Evolutionary conservation across 768 basidiomycete species (phyloP).

Genomic region (Tylopilus vinaceipallidus): DNA sequence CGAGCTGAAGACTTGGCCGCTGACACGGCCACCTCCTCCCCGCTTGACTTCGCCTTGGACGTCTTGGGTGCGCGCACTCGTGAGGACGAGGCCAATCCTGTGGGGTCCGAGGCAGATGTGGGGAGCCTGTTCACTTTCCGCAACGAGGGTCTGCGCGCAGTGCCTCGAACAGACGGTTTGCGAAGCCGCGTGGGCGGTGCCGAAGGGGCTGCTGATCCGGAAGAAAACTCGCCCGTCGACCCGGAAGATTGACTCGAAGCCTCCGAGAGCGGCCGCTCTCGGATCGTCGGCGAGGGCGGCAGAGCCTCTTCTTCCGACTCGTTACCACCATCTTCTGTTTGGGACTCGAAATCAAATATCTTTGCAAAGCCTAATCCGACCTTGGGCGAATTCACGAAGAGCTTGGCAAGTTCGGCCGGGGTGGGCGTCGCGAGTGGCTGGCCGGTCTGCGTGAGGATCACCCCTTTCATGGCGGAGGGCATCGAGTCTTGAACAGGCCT

Average conservation of each 20-base stretch:
- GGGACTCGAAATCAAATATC: slow-evolving; percentile 64
- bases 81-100: slow-evolving; percentile 27
- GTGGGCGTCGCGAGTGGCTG: slow-evolving; percentile 70
- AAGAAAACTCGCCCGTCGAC: slow-evolving; percentile 25
- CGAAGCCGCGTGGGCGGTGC: slow-evolving; percentile 50
- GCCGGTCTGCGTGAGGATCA: slow-evolving; percentile 77
- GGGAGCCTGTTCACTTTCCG: slow-evolving; percentile 27
- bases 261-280: slow-evolving; percentile 37
- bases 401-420: slow-evolving; percentile 59
- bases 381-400: slow-evolving; percentile 68
- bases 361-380: slow-evolving; percentile 74
- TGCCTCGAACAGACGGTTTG: slow-evolving; percentile 53
- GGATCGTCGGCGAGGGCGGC: slow-evolving; percentile 49
- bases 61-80: slow-evolving; percentile 16
- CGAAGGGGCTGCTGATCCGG: slow-evolving; percentile 12
- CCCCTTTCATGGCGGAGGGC: slow-evolving; percentile 70
- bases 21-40: background rate
- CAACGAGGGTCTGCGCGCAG: slow-evolving; percentile 31
- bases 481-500: slow-evolving; percentile 27
- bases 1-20: slow-evolving; percentile 19
- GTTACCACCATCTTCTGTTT: slow-evolving; percentile 29
- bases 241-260: slow-evolving; percentile 25
- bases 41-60: slow-evolving; percentile 9
- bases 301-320: slow-evolving; percentile 28
- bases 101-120: slow-evolving; percentile 42